phyloP scores from a whole-genome alignment of 805 yeast species.

The Metschnikowia gelsemii region DNA sequence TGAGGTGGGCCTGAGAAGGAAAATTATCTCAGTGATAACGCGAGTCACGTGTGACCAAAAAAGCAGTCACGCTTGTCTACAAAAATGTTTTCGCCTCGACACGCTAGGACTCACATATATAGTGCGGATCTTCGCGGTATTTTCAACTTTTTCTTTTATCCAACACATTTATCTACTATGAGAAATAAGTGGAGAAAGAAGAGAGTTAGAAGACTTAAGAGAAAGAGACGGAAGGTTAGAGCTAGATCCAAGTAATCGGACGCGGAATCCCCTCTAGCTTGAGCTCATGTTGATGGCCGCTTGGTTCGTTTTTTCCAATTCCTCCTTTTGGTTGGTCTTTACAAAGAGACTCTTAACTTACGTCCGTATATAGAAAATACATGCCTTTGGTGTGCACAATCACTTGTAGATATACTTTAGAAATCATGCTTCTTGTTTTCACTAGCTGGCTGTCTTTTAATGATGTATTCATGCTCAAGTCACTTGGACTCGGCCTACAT shows the following conservation, averaged over 20 bases:
- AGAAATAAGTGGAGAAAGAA: slow-evolving; percentile 99
- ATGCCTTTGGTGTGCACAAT: slow-evolving; percentile 20
- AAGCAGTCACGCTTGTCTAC: slow-evolving; percentile 20
- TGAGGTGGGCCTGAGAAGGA: background rate
- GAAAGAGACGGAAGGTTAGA: slow-evolving; percentile 99
- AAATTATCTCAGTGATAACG: background rate
- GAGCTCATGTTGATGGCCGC: slow-evolving; percentile 12
- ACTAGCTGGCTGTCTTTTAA: too few species aligned
- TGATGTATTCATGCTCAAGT: background rate
- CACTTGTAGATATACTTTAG: background rate
- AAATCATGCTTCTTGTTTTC: too few species aligned
- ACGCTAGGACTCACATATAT: slow-evolving; percentile 25
- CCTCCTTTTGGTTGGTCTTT: background rate
- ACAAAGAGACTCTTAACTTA: slow-evolving; percentile 6
- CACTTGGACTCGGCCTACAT: background rate
- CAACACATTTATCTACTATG: slow-evolving; percentile 50
- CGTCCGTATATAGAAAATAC: slow-evolving; percentile 25
- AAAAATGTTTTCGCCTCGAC: slow-evolving; percentile 23
- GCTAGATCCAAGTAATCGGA: slow-evolving; percentile 97
- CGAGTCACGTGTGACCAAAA: slow-evolving; percentile 14
- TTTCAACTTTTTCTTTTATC: slow-evolving; percentile 19
- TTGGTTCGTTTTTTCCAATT: slow-evolving; percentile 2
- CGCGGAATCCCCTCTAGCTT: slow-evolving; percentile 22
- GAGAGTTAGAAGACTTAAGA: slow-evolving; percentile 99
- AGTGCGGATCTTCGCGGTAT: slow-evolving; percentile 24